Percentiles rank a stretch among this genome's conserved stretches.
Conservation (phyloP, 306 rosid species). For the Citrullus colocynthis region DNA sequence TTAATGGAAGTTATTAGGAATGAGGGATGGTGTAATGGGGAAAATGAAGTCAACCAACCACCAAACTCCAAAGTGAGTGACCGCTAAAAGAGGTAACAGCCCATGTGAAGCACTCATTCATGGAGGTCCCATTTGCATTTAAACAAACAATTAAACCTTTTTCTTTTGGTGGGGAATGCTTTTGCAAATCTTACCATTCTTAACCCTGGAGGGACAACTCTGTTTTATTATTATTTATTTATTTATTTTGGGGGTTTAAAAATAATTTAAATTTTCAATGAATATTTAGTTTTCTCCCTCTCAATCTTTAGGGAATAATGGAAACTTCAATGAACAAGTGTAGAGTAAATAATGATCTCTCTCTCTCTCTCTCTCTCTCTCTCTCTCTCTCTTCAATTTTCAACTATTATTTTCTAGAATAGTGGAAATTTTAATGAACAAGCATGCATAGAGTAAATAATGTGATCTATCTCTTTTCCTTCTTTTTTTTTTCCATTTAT, state of each 20-base stretch:
- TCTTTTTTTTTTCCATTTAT: too few relatives aligned
- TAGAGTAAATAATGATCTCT: not conserved
- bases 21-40: not conserved
- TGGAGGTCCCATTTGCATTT: slow-evolving; percentile 13
- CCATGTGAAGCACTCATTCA: slow-evolving; percentile 9
- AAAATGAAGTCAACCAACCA: slow-evolving; percentile 4
- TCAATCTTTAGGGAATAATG: not conserved
- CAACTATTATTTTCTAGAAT: not conserved
- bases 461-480: too few relatives aligned
- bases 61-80: slow-evolving; percentile 7
- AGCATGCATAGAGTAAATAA: not conserved
- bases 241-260: not conserved
- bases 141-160: not conserved
- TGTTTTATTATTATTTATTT: not conserved
- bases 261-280: not conserved
- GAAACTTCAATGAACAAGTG: not conserved
- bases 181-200: too few relatives aligned
- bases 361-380: not conserved
- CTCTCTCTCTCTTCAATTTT: not conserved
- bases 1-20: not conserved
- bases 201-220: not conserved
- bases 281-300: not conserved
- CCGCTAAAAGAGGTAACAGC: not conserved
- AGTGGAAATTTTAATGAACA: not conserved
- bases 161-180: not conserved